phyloP scores from a whole-genome alignment of 2,329 filamentous ascomycete species.

The Pseudogymnoascus destructans region DNA sequence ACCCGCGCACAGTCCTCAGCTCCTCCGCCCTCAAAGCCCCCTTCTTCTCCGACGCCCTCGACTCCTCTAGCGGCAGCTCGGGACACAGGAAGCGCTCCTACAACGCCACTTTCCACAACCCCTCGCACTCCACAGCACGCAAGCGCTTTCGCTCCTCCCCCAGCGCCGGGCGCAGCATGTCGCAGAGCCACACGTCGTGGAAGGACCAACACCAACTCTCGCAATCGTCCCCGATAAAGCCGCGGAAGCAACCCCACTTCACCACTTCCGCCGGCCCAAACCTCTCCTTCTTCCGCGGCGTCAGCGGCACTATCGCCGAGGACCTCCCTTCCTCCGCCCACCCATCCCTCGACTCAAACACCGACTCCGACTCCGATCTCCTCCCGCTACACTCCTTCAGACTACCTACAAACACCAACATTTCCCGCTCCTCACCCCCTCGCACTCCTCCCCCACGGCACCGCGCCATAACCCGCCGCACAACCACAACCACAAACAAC shows the following conservation, averaged over 20 bases:
- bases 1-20: constrained; percentile 52
- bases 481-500: constrained; percentile 36
- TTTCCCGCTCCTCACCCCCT: constrained; percentile 66
- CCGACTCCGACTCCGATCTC: constrained; percentile 74
- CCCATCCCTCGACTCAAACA: constrained; percentile 21
- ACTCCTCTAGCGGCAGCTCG: constrained; percentile 52
- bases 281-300: constrained; percentile 61
- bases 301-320: constrained; percentile 44
- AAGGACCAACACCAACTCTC: constrained; percentile 64
- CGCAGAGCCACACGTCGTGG: constrained; percentile 49
- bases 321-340: constrained; percentile 39
- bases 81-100: constrained; percentile 54
- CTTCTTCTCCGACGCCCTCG: constrained; percentile 70
- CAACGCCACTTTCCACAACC: constrained; percentile 43
- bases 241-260: constrained; percentile 61
- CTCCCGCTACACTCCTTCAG: constrained; percentile 66
- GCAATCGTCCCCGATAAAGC: constrained; percentile 77
- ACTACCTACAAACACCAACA: constrained; percentile 30
- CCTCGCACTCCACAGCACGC: constrained; percentile 38
- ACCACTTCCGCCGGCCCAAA: constrained; percentile 57
- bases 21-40: constrained; percentile 76
- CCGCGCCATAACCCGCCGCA: constrained; percentile 35
- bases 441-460: constrained; percentile 60
- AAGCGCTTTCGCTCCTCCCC: constrained; percentile 62
- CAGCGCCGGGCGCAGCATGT: constrained; percentile 43